phyloP scores from a whole-genome alignment of 2,329 filamentous ascomycete species.

The Hypomyces perniciosus region DNA sequence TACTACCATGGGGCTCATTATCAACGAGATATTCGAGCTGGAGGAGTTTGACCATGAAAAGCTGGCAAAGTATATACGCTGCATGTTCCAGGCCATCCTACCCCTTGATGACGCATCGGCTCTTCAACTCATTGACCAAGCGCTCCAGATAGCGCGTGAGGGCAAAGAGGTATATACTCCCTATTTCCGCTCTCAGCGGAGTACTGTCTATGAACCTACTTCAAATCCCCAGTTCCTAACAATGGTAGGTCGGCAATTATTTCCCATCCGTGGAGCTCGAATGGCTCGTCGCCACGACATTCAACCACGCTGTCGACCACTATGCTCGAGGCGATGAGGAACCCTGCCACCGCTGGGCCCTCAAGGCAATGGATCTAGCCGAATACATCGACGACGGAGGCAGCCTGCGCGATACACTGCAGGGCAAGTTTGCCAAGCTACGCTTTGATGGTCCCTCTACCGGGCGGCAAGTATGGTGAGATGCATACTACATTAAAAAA shows the following conservation, averaged over 20 bases:
- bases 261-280: slow-evolving; percentile 66
- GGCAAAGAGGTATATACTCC: slow-evolving; percentile 36
- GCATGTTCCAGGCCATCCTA: slow-evolving; percentile 64
- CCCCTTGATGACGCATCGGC: slow-evolving; percentile 49
- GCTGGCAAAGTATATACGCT: slow-evolving; percentile 71
- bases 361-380: slow-evolving; percentile 56
- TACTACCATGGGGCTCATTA: slow-evolving; percentile 56
- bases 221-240: not conserved
- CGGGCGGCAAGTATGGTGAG: not conserved
- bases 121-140: slow-evolving; percentile 59
- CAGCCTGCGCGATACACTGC: slow-evolving; percentile 37
- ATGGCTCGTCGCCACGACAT: slow-evolving; percentile 65
- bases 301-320: slow-evolving; percentile 67
- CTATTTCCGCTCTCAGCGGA: not conserved
- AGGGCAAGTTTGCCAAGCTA: slow-evolving; percentile 39
- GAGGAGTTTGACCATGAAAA: slow-evolving; percentile 51
- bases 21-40: slow-evolving; percentile 60
- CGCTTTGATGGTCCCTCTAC: slow-evolving; percentile 14
- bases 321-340: slow-evolving; percentile 50
- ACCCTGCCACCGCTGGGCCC: slow-evolving; percentile 54
- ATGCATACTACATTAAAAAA: not conserved
- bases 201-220: slow-evolving; percentile 7
- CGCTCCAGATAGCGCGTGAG: slow-evolving; percentile 46
- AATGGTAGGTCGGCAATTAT: slow-evolving; percentile 32
- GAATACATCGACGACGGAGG: slow-evolving; percentile 51